A percentile compares a stretch with the other conserved stretches of the same genome.
phyloP scores from a whole-genome alignment of 768 basidiomycete species.

The Grammothele lineata region DNA sequence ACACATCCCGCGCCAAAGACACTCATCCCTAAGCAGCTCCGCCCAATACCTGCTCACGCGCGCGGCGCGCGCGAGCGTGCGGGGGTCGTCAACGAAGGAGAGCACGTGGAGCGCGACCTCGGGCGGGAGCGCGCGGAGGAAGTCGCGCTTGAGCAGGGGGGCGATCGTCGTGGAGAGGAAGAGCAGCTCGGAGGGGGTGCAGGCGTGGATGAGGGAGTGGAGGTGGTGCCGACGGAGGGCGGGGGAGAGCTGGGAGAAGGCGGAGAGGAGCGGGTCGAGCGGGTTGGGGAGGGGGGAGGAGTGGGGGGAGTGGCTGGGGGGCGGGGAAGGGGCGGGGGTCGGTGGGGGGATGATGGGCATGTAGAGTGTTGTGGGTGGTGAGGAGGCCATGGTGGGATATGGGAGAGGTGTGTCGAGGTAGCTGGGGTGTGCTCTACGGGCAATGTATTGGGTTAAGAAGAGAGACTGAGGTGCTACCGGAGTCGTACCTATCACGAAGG shows the following conservation, averaged over 20 bases:
- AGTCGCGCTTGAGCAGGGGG: slow-evolving; percentile 61
- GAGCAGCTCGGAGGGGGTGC: slow-evolving; percentile 57
- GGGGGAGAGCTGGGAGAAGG: slow-evolving; percentile 35
- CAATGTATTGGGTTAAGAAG: no score
- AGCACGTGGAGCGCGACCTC: slow-evolving; percentile 79
- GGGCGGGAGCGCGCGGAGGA: slow-evolving; percentile 36
- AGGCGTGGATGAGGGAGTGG: slow-evolving; percentile 44
- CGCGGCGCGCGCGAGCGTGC: slow-evolving; percentile 62
- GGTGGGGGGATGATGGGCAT: slow-evolving; percentile 56
- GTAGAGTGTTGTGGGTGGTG: slow-evolving; percentile 33
- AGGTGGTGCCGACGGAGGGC: slow-evolving; percentile 49
- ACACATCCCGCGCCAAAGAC: slow-evolving; percentile 79
- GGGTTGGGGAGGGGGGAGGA: slow-evolving; percentile 12
- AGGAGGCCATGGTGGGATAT: slow-evolving; percentile 7
- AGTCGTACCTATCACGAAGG: no score
- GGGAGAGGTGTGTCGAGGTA: not conserved
- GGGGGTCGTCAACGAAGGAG: slow-evolving; percentile 70
- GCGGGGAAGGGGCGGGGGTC: slow-evolving; percentile 60
- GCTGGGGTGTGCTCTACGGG: no score
- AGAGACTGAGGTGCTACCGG: no score
- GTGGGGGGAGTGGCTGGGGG: slow-evolving; percentile 25
- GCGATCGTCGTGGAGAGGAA: slow-evolving; percentile 63
- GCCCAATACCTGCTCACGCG: slow-evolving; percentile 74
- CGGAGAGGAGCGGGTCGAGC: slow-evolving; percentile 7
- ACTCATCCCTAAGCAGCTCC: slow-evolving; percentile 65